Evolutionary conservation across 73 alveolate species (phyloP), one percentile per base, ranked within the genome.

Genomic region (Durusdinium trenchii): DNA sequence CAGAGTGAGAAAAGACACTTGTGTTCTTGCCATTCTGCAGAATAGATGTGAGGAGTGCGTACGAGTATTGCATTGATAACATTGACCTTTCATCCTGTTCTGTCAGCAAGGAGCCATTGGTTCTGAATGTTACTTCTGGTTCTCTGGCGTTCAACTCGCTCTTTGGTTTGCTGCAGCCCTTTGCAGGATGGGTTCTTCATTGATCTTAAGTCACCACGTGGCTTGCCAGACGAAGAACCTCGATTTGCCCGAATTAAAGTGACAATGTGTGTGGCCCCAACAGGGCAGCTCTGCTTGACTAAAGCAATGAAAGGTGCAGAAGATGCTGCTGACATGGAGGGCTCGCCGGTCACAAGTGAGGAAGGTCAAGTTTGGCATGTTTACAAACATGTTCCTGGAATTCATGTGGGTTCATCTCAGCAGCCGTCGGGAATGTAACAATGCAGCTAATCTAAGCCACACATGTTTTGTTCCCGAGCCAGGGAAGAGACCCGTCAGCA

Each of bases 71-170:
- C 98, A 91, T 91, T 43, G 98, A 91, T 78, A 91, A 91, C 78
- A 91, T 91, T 69, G 98, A 91, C 85, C 47, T 91, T 62, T 91
- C 98, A 14, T 67, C 98, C 89, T 91, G 98, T n/a, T 75, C 98
- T 4, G 98, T 91, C 48, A 54, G 61, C 54, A 91, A 91, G 98
- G 98, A 52, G 45, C 46, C 35, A 30, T 50, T 0, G 51, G 26
- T 18, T 10, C 51, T 10, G 28, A 20, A 46, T 78, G 35, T 7
- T 30, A 1, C 64, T 28, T 78, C 47, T 20, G 60, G 18, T 6
- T 10, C 6, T 30, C 32, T 40, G 7, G 26, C 28, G 14, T 40
- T 38, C 54, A 18, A 18, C 9, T 36, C 32, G 51, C 6, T 38
- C 30, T 3, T 2, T 75, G 57, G 4, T 36, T 75, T 16, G 6